phyloP scores from a whole-genome alignment of 108 stramenopile genomes.

The Conticribra weissflogii region DNA sequence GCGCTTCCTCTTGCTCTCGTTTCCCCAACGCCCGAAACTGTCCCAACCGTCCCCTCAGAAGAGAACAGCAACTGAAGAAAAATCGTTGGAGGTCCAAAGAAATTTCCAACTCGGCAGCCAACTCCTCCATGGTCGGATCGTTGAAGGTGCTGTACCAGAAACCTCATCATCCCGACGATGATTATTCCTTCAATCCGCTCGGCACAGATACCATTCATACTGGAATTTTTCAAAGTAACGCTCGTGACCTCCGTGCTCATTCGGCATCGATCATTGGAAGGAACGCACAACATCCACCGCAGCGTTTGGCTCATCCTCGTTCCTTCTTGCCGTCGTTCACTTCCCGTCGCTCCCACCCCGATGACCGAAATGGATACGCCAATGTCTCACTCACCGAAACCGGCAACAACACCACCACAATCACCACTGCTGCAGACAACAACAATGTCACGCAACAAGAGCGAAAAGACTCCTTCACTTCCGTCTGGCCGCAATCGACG shows the following conservation, averaged over 20 bases:
- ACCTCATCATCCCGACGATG: slow-evolving; percentile 21
- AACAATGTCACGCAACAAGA: background rate
- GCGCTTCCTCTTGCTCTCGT: too few relatives aligned
- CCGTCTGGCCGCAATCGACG: slow-evolving; percentile 13
- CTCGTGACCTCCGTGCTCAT: too few relatives aligned
- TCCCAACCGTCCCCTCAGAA: too few relatives aligned
- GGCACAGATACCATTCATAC: background rate
- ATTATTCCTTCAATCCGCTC: slow-evolving; percentile 42
- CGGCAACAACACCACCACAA: background rate
- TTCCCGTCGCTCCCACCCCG: too few relatives aligned
- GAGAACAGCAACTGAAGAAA: slow-evolving; percentile 30
- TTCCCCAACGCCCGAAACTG: too few relatives aligned
- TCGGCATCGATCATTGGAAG: too few relatives aligned
- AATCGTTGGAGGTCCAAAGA: slow-evolving; percentile 40
- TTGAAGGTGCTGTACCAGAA: slow-evolving; percentile 15
- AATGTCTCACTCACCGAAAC: background rate
- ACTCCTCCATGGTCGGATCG: slow-evolving; percentile 9
- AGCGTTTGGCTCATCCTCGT: too few relatives aligned
- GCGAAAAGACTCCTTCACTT: slow-evolving; percentile 4
- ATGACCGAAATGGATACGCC: too few relatives aligned
- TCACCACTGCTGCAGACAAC: background rate
- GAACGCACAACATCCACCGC: too few relatives aligned
- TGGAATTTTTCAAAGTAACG: background rate
- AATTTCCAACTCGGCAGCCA: slow-evolving; percentile 11
- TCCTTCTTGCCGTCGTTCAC: too few relatives aligned